Percentiles rank a stretch among this genome's conserved stretches.
Conservation (phyloP, 2,329 filamentous ascomycete genomes). For the Phialemoniopsis sp. region DNA sequence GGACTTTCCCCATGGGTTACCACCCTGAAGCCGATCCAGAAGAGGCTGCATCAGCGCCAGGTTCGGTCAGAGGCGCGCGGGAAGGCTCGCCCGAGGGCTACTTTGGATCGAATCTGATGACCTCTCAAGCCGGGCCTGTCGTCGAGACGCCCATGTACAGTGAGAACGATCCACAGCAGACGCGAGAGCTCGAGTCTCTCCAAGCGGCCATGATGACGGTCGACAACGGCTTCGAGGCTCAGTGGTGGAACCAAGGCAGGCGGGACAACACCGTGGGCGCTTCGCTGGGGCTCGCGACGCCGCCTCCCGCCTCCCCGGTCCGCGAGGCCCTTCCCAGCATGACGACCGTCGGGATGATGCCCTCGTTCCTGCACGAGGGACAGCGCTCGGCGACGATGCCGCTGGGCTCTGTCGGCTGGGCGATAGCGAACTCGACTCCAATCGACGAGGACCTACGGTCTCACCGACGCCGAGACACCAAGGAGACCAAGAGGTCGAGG, state of each 20-base stretch:
- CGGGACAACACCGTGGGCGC: slow-evolving; percentile 19
- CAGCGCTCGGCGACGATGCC: slow-evolving; percentile 5
- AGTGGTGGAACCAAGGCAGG: slow-evolving; percentile 51
- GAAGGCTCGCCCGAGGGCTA: no score
- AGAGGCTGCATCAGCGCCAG: slow-evolving; percentile 10
- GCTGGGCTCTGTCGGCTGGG: slow-evolving; percentile 20
- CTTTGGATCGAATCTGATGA: not conserved
- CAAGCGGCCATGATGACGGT: slow-evolving; percentile 52
- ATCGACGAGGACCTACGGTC: no score
- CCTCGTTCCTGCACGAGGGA: slow-evolving; percentile 3
- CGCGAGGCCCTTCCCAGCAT: slow-evolving; percentile 14
- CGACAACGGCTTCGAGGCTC: slow-evolving; percentile 54
- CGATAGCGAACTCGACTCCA: slow-evolving; percentile 6
- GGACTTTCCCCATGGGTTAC: slow-evolving; percentile 26
- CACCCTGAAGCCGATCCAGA: slow-evolving; percentile 18
- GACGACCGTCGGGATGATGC: slow-evolving; percentile 17
- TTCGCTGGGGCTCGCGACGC: slow-evolving; percentile 14
- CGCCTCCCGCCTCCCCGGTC: not conserved
- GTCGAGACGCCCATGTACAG: slow-evolving; percentile 8
- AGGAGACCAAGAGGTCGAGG: not conserved
- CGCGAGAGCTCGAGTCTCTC: slow-evolving; percentile 40
- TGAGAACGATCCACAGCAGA: slow-evolving; percentile 27
- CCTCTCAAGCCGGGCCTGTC: not conserved
- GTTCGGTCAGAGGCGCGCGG: no score
- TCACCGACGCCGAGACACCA: not conserved